phyloP scores from a whole-genome alignment of 2,329 filamentous ascomycete species.

The Nigrospora osmanthi region DNA sequence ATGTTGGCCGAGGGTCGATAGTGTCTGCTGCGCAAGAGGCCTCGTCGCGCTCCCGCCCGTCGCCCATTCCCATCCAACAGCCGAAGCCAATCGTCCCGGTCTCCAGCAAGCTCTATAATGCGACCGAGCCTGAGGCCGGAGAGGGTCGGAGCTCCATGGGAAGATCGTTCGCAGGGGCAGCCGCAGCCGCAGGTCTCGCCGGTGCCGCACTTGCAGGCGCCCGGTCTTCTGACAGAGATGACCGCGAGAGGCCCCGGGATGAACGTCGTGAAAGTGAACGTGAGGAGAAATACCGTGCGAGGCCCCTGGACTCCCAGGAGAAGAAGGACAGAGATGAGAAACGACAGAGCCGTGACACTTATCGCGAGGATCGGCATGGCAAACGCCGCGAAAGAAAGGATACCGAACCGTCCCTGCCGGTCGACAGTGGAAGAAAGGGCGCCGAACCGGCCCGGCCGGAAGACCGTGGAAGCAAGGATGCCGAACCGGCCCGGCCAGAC shows the following conservation, averaged over 20 bases:
- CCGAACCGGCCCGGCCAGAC: constrained; percentile 9
- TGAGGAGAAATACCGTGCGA: constrained; percentile 21
- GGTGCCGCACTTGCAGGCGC: constrained; percentile 41
- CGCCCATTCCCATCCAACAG: constrained; percentile 68
- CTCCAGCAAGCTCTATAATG: constrained; percentile 58
- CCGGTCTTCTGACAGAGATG: constrained; percentile 27
- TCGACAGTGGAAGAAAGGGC: not conserved
- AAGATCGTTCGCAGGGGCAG: constrained; percentile 32
- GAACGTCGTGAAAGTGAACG: constrained; percentile 17
- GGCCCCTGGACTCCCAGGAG: constrained; percentile 9
- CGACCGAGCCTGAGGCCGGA: constrained; percentile 29
- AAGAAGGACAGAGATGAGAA: constrained; percentile 14
- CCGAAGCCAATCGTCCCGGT: constrained; percentile 74
- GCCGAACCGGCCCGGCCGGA: constrained; percentile 2
- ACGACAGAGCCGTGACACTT: constrained; percentile 18
- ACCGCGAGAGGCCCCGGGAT: constrained; percentile 12
- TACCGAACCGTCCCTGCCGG: not conserved
- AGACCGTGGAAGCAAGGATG: not conserved
- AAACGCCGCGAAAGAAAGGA: constrained; percentile 14
- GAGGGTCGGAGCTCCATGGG: constrained; percentile 24
- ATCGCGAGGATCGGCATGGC: constrained; percentile 13
- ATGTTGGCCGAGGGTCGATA: constrained; percentile 45
- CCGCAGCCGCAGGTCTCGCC: constrained; percentile 35
- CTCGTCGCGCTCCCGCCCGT: constrained; percentile 39
- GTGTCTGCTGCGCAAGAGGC: constrained; percentile 32